Percentiles rank a stretch among this genome's conserved stretches.
phyloP scores from a whole-genome alignment of 352 stramenopile species.

The Globisporangium solare region DNA sequence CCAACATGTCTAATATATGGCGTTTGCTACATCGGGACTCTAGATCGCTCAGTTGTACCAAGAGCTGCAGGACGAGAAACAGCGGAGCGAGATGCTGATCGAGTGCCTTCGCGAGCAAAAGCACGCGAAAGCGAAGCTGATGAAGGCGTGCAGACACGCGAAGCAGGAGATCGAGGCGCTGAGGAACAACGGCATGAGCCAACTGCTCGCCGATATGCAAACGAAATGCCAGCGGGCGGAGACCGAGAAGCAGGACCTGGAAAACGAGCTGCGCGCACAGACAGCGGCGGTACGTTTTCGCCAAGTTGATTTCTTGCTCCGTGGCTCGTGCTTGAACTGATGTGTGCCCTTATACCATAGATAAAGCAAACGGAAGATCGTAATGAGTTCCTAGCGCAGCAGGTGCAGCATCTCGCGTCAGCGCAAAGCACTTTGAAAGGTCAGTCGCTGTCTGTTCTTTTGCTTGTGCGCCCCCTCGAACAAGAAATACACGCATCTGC shows the following conservation, averaged over 20 bases:
- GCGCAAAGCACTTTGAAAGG: conserved; percentile 4
- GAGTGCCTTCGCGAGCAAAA: conserved; percentile 70
- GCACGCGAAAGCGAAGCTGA: conserved; percentile 55
- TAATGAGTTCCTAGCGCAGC: not conserved
- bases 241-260: conserved; percentile 33
- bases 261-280: conserved; percentile 31
- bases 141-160: conserved; percentile 67
- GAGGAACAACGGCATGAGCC: conserved; percentile 53
- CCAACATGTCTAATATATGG: too few species aligned
- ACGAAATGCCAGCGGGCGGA: conserved; percentile 47
- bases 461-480: not conserved
- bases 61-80: conserved; percentile 64
- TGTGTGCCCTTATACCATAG: not conserved
- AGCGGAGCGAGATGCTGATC: conserved; percentile 61
- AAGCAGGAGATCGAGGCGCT: conserved; percentile 58
- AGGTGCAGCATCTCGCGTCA: conserved; percentile 6
- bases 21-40: not conserved
- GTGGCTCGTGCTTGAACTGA: not conserved
- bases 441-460: not conserved
- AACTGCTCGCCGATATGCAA: conserved; percentile 67
- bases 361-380: not conserved
- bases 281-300: conserved; percentile 25
- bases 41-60: conserved; percentile 64
- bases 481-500: not conserved
- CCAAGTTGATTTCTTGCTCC: not conserved